Evolutionary conservation across 345 rosid species (phyloP), one percentile per base, ranked within the genome.

Genomic region (Erysimum cheiranthoides): DNA sequence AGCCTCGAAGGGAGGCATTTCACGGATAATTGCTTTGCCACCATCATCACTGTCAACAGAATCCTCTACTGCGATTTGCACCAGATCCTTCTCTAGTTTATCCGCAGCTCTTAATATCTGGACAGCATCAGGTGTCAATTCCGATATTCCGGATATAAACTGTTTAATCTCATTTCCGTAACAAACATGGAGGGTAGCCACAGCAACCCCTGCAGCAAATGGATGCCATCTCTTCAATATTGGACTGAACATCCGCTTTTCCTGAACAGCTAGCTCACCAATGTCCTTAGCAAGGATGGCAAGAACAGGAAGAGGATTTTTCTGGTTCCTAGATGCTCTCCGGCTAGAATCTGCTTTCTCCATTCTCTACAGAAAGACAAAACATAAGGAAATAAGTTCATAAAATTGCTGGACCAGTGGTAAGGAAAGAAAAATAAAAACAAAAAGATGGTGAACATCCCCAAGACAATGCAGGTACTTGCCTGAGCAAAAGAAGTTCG

Each of bases 401-500:
- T 6, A 14, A 0, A 66, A 38, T 17, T 43, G 50, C 11, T 17
- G 12, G 10, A 68, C n/a, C 8, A 64, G 46, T 11, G 0, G 3
- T 25, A 18, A 57, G 38, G 34, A 65, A n/a, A 34, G 10, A 76
- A 32, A 38, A 51, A 27, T 7, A 34, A 63, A 49, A 40, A 3
- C 1, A 16, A 1, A 67, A 4, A 3, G 3, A 16, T 40, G 8
- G 13, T 28, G 6, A 17, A 16, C 9, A 43, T 56, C 56, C 10
- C 18, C 4, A 21, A n/a, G 13, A 66, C 25, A 40, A 47, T 31
- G 27, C 47, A 69, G 64, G 50, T 45, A 86, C 93, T 88, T 90
- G 84, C 99, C 97, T 95, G 99, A 73, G 99, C 99, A 85, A 95
- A 95, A 61, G 91, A 92, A 38, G 99, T 92, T 62, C 96, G 93